Percentiles rank a stretch among this genome's conserved stretches.
phyloP scores from a whole-genome alignment of 345 rosid genomes.

The Abelmoschus esculentus region DNA sequence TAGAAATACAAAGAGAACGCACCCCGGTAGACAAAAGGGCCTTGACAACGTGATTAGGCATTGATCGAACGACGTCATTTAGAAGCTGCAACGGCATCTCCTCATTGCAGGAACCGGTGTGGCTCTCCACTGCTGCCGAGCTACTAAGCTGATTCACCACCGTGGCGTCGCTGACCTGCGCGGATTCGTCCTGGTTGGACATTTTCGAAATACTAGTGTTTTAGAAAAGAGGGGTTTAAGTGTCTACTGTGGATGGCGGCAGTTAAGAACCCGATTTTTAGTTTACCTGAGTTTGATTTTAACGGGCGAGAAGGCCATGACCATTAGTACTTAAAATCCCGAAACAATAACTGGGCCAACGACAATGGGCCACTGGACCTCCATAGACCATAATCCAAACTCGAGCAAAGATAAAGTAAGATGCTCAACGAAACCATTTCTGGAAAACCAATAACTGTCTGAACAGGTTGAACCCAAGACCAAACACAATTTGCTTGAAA shows the following conservation, averaged over 20 bases:
- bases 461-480: too few species aligned
- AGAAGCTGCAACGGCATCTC: conserved; percentile 25
- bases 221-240: neutral
- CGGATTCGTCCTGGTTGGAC: conserved; percentile 25
- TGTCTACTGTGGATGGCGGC: conserved; percentile 6
- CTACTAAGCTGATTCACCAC: neutral
- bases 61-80: conserved; percentile 38
- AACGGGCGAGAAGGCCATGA: too few species aligned
- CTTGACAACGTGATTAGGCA: conserved; percentile 47
- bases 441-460: too few species aligned
- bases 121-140: neutral
- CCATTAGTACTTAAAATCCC: neutral
- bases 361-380: neutral
- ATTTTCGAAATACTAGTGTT: conserved; percentile 18
- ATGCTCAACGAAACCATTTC: neutral
- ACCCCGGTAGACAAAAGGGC: conserved; percentile 58
- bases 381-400: too few species aligned
- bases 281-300: too few species aligned
- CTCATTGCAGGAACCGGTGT: conserved; percentile 4
- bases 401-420: too few species aligned
- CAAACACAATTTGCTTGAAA: too few species aligned
- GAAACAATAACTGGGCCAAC: neutral
- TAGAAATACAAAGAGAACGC: conserved; percentile 4
- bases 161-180: neutral
- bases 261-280: neutral